phyloP scores from a whole-genome alignment of 306 rosid species.

The Citrullus mucosospermus region DNA sequence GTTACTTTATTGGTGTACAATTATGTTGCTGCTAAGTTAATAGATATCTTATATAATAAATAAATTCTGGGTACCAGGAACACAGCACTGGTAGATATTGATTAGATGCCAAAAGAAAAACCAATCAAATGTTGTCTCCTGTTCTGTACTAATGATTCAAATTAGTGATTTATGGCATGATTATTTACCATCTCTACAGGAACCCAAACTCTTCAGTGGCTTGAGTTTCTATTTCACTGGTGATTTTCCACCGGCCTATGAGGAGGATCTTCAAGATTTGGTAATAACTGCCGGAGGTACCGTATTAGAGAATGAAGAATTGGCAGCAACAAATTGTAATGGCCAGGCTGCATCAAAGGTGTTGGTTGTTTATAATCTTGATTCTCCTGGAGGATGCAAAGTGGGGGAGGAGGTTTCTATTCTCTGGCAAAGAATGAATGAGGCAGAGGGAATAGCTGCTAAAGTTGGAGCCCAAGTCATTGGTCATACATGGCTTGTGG shows the following conservation, averaged over 20 bases:
- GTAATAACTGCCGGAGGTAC: conserved; percentile 62
- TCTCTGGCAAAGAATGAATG: conserved; percentile 67
- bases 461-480: conserved; percentile 37
- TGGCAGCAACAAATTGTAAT: conserved; percentile 16
- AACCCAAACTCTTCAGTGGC: conserved; percentile 55
- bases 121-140: not conserved
- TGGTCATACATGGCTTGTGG: conserved; percentile 83
- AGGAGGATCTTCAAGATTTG: conserved; percentile 60
- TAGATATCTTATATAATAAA: not conserved
- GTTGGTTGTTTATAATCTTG: conserved; percentile 66
- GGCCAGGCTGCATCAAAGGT: conserved; percentile 15
- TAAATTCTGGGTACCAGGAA: not conserved
- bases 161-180: not conserved
- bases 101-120: too few relatives aligned
- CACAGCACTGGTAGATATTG: not conserved
- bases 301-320: conserved; percentile 31
- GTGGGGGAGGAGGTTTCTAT: conserved; percentile 78
- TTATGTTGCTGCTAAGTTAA: not conserved
- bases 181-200: conserved; percentile 26
- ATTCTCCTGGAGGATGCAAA: conserved; percentile 60
- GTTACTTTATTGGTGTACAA: not conserved
- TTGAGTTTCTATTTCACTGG: conserved; percentile 57
- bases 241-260: conserved; percentile 36
- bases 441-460: conserved; percentile 63
- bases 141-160: not conserved